Evolutionary conservation across 331 rosid genomes (phyloP).

Genomic region (Quercus lobata): DNA sequence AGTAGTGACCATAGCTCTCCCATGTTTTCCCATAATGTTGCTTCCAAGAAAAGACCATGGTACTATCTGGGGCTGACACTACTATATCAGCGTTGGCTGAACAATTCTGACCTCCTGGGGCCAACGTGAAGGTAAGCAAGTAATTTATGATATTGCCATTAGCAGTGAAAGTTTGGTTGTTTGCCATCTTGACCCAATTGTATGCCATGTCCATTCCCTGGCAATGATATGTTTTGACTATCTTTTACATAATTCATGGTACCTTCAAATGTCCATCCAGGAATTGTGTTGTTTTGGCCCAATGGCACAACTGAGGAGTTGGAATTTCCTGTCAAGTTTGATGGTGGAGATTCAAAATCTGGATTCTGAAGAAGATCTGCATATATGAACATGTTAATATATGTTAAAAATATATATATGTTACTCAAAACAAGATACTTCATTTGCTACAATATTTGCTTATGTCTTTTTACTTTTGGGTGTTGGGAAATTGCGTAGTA

Average conservation of each 20-base stretch:
- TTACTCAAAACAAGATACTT: not conserved
- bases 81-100: constrained; percentile 9
- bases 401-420: not conserved
- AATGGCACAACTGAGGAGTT: not conserved
- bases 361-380: constrained; percentile 33
- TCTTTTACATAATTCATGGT: constrained; percentile 21
- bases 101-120: constrained; percentile 19
- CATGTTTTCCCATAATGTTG: constrained; percentile 23
- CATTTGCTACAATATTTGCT: too few relatives aligned
- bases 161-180: constrained; percentile 34
- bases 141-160: not conserved
- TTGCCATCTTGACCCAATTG: constrained; percentile 23
- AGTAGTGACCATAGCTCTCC: constrained; percentile 27
- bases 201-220: constrained; percentile 29
- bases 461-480: not conserved
- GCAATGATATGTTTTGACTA: constrained; percentile 12
- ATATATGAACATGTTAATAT: not conserved
- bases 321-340: constrained; percentile 12
- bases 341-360: constrained; percentile 32
- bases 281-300: constrained; percentile 23
- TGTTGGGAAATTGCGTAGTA: not conserved
- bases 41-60: constrained; percentile 10
- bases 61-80: constrained; percentile 30
- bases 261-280: constrained; percentile 38
- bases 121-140: constrained; percentile 24